phyloP scores from a whole-genome alignment of 202 grass and related monocot genomes.

The Alloteropsis angusta region DNA sequence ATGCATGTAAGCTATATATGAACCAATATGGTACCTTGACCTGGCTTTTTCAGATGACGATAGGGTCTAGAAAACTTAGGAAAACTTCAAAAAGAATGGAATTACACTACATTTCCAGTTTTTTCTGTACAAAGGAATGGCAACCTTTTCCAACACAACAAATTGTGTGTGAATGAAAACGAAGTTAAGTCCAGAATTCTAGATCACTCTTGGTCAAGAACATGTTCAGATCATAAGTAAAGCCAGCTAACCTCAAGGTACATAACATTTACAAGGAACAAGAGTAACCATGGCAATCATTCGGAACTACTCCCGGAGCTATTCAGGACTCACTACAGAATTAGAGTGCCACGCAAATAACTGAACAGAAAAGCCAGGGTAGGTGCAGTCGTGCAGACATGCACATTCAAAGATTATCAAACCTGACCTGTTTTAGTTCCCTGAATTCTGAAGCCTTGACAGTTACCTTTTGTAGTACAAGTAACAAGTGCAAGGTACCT shows the following conservation, averaged over 20 bases:
- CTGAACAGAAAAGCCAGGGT: neutral
- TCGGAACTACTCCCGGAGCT: neutral
- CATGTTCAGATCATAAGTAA: conserved; percentile 24
- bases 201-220: conserved; percentile 10
- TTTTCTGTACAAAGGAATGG: conserved; percentile 11
- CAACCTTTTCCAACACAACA: neutral
- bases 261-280: neutral
- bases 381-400: neutral
- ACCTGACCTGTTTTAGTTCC: no score
- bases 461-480: neutral
- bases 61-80: neutral
- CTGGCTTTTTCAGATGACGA: neutral
- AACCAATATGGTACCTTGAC: neutral
- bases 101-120: neutral
- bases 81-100: neutral
- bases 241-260: conserved; percentile 5
- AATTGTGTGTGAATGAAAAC: neutral
- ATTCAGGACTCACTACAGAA: neutral
- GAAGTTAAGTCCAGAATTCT: conserved; percentile 10
- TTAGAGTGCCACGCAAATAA: neutral
- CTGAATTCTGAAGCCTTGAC: neutral
- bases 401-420: neutral
- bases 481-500: neutral
- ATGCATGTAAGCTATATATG: neutral
- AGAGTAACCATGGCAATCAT: neutral